Percentiles rank a stretch among this genome's conserved stretches.
Evolutionary conservation across 2,329 filamentous ascomycete species (phyloP).

Genomic region (Talaromyces verruculosus): DNA sequence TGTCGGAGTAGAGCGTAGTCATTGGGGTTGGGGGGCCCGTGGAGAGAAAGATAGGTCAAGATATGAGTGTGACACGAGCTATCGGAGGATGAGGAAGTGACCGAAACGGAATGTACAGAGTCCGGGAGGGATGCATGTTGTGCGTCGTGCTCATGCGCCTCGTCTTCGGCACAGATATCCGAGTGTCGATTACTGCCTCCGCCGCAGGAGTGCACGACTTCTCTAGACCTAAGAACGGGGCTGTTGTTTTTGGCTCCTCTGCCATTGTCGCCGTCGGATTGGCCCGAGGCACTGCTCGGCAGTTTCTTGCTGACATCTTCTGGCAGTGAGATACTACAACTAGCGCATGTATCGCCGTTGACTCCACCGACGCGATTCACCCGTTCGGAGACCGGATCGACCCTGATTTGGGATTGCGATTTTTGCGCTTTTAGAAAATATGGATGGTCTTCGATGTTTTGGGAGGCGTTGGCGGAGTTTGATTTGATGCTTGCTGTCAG

Average conservation of each 20-base stretch:
- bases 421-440: conserved; percentile 45
- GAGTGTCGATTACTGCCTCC: conserved; percentile 31
- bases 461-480: conserved; percentile 22
- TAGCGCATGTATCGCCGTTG: conserved; percentile 57
- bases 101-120: conserved; percentile 43
- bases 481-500: conserved; percentile 30
- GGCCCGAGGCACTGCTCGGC: conserved; percentile 53
- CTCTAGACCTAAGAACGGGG: conserved; percentile 56
- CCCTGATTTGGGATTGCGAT: conserved; percentile 4
- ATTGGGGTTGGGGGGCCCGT: conserved; percentile 54
- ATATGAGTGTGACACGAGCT: conserved; percentile 56
- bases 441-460: conserved; percentile 51
- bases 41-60: conserved; percentile 59
- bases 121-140: conserved; percentile 40
- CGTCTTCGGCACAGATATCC: conserved; percentile 36
- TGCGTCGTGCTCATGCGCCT: conserved; percentile 33
- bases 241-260: conserved; percentile 53
- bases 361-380: conserved; percentile 43
- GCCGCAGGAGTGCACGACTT: conserved; percentile 55
- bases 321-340: conserved; percentile 57
- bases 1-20: conserved; percentile 57
- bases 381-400: conserved; percentile 35
- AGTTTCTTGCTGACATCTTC: conserved; percentile 55
- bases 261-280: conserved; percentile 49
- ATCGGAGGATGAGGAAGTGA: conserved; percentile 47